Percentiles rank a stretch among this genome's conserved stretches.
Conservation (phyloP, 2,329 filamentous ascomycete genomes). For the Aspergillus floridensis region DNA sequence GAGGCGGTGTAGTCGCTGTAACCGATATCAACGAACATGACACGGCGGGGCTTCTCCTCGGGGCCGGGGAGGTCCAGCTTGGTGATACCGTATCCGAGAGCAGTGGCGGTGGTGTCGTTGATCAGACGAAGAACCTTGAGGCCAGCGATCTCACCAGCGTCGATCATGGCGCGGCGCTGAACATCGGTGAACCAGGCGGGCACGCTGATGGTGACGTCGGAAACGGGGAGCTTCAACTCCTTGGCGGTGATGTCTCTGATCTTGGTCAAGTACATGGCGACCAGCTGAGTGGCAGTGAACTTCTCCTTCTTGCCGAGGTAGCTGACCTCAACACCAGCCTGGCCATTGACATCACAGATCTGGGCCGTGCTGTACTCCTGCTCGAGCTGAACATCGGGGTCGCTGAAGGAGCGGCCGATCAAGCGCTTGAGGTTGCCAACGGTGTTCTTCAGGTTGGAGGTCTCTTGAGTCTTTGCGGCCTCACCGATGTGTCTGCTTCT, state of each 20-base stretch:
- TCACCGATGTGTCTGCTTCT: constrained; percentile 94
- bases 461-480: constrained; percentile 95
- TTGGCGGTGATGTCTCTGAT: constrained; percentile 81
- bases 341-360: constrained; percentile 85
- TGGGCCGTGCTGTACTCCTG: constrained; percentile 84
- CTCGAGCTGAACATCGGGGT: constrained; percentile 91
- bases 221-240: constrained; percentile 87
- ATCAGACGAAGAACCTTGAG: constrained; percentile 90
- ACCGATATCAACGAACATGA: constrained; percentile 91
- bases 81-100: constrained; percentile 95
- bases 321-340: constrained; percentile 89
- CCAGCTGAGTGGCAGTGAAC: constrained; percentile 91
- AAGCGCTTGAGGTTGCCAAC: constrained; percentile 90
- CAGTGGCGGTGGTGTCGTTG: constrained; percentile 96
- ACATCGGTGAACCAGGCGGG: constrained; percentile 96
- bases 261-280: constrained; percentile 94
- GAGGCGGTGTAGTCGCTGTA: constrained; percentile 95
- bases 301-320: constrained; percentile 94
- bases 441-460: constrained; percentile 99
- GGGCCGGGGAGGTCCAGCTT: constrained; percentile 86
- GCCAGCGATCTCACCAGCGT: constrained; percentile 89
- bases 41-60: constrained; percentile 88
- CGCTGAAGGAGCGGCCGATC: constrained; percentile 77
- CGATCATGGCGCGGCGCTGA: constrained; percentile 83
- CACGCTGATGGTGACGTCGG: constrained; percentile 89